Evolutionary conservation across 108 stramenopile genomes (phyloP), one percentile per base, ranked within the genome.

Genomic region (Pelagomonas calceolata): DNA sequence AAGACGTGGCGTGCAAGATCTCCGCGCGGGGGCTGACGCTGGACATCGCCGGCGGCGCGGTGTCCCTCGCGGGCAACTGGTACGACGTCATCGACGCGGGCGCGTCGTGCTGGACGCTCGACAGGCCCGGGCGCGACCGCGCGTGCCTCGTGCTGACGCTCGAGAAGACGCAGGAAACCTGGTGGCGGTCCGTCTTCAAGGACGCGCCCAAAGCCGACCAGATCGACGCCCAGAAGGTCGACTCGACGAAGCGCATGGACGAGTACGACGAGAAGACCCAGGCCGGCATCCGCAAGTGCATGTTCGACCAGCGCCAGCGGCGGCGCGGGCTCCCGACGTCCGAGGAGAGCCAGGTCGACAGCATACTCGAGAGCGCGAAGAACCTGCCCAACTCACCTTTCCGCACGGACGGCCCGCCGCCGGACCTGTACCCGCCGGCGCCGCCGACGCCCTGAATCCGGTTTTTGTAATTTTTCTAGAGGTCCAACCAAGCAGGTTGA

Each of bases 251-350:
- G 17, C 70, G 66, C 4, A 71, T 85, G 0, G 69, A 76, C 34
- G 83, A 84, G 35, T 85, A 84, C 44, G 84, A 85, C 68, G 84
- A 79, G 30, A 63, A 79, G 36, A 85, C 85, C 0, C 74, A 79
- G 70, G 82, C 73, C 18, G 36, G 77, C 21, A 84, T 85, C 37
- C 76, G 81, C 60, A 85, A 84, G 78, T 70, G 84, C 66, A 80
- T 85, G 76, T 82, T 80, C 45, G 82, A 83, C 66, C 78, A 83
- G 77, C 36, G 69, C 36, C 82, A 82, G 75, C 82, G 82, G 66
- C 32, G 74, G 0, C 35, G 79, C 31, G 82, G 82, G 32, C 72
- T 77, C 9, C 80, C 80, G 0, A 80, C 82, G 5, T 79, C 78
- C 39, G 82, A 82, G 63, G 78, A 82, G 68, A 51, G 79, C 12